phyloP scores from a whole-genome alignment of 2,329 filamentous ascomycete species.

The Alternaria viburni region DNA sequence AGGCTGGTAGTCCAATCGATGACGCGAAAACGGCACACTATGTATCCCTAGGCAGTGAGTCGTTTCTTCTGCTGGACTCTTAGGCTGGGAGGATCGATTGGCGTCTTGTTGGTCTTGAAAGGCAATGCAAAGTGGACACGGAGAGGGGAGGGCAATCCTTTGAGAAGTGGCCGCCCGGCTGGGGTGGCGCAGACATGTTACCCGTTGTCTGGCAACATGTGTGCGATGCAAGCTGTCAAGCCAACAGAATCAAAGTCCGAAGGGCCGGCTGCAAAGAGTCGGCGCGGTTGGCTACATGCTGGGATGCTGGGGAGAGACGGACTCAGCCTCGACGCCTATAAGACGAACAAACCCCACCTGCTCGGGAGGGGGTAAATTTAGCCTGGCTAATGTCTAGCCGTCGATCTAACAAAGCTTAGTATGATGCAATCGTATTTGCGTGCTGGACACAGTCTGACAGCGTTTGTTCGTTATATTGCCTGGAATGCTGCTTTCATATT shows the following conservation, averaged over 20 bases:
- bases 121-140: background rate
- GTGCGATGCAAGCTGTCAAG: slow-evolving; percentile 24
- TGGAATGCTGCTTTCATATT: background rate
- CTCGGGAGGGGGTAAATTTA: slow-evolving; percentile 24
- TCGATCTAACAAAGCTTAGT: slow-evolving; percentile 15
- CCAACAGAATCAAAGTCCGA: slow-evolving; percentile 27
- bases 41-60: background rate
- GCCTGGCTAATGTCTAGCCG: slow-evolving; percentile 6
- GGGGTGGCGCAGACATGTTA: slow-evolving; percentile 28
- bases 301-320: slow-evolving; percentile 14
- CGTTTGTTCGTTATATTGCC: background rate
- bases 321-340: slow-evolving; percentile 30
- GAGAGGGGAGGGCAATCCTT: slow-evolving; percentile 8
- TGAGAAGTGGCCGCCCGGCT: slow-evolving; percentile 8
- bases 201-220: slow-evolving; percentile 20
- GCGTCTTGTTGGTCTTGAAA: background rate
- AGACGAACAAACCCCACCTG: slow-evolving; percentile 22
- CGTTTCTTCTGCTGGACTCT: background rate
- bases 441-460: background rate
- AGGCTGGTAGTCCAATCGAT: slow-evolving; percentile 21
- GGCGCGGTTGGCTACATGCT: slow-evolving; percentile 27
- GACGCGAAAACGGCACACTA: slow-evolving; percentile 22
- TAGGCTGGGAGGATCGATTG: background rate
- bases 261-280: slow-evolving; percentile 18
- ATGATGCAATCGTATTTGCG: background rate